Base-by-base conservation (phyloP, 257 asterid species). In the Nicotiana noctiflora region DNA sequence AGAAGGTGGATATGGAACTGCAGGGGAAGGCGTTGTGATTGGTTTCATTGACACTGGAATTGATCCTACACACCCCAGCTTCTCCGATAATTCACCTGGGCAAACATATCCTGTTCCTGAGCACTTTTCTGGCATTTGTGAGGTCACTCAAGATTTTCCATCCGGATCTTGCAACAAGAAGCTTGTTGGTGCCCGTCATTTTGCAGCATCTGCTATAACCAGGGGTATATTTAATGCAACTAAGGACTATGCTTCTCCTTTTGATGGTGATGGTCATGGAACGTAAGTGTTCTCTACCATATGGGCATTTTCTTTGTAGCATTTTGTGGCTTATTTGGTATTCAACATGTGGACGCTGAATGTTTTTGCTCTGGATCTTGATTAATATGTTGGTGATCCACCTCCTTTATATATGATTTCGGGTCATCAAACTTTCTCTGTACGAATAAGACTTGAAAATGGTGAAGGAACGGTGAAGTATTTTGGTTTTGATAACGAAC, bases 231-330 rank as follows among this genome's bases (percentile, higher is more conserved):
- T 96, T 82, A 96, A 96, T 86, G 97, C 98, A 77, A 83, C 96
- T 27, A 91, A 94, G 88, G 99, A 96, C 86, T 96, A 89, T 86
- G 98, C 99, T 82, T 96, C 99, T 7, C 99, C 99, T 0, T 90
- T 75, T 84, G 99, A 96, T 85, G 99, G 93, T 27, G 98, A 94
- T 86, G 99, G 99, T 83, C 99, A 96, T 82, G 99, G 99, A 79
- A 94, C 98, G 99, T 96, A 89, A 87, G 99, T 90, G 27, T 70
- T 70, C 34, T 70, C 59, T 70, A 21, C 46, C 59, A 6, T 21
- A 44, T 44, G 59, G 12, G n/a, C 77, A 70, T 70, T 68, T 70
- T 11, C 19, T 1, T 32, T 19, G 34, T 19, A 72, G 37, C 34
- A 21, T 15, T 21, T 70, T 70, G 59, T 46, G 40, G 34, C 34